Percentiles rank a stretch among this genome's conserved stretches.
phyloP scores from a whole-genome alignment of 2,329 filamentous ascomycete species.

The Sarocladiaceae sp. region DNA sequence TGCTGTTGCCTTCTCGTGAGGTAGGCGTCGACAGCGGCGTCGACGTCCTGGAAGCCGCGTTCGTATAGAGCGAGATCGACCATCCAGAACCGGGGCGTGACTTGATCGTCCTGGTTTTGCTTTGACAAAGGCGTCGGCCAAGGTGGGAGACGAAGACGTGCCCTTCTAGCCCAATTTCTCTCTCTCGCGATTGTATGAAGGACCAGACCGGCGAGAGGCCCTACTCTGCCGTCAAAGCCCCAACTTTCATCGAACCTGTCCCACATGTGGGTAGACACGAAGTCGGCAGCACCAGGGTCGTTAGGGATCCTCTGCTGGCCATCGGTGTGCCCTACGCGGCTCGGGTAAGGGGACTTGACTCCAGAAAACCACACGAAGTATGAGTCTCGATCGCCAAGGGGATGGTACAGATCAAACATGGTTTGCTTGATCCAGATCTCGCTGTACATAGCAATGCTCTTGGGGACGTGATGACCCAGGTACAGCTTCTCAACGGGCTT shows the following conservation, averaged over 20 bases:
- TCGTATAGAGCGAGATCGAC: background rate
- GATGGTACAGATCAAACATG: constrained; percentile 2
- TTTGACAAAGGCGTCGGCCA: background rate
- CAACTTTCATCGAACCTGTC: background rate
- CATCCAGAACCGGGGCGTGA: background rate
- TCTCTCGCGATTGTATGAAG: background rate
- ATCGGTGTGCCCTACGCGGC: background rate
- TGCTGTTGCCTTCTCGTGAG: background rate
- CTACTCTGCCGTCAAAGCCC: background rate
- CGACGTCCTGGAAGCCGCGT: background rate
- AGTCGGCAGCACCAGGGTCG: too few relatives aligned
- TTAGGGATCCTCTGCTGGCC: too few relatives aligned
- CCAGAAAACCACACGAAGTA: constrained; percentile 4
- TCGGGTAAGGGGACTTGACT: background rate
- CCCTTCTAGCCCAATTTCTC: background rate
- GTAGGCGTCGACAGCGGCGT: background rate
- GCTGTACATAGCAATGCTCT: background rate
- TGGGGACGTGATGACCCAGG: background rate
- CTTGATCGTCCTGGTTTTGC: background rate
- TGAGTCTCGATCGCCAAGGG: background rate
- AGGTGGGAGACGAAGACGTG: background rate
- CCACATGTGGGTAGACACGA: background rate
- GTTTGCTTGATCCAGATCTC: background rate
- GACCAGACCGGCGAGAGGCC: background rate
- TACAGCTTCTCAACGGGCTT: too few relatives aligned